Percentiles rank a stretch among this genome's conserved stretches.
These are phyloP conservation scores for Colletotrichum agaves DNA, from an alignment of 2,329 filamentous ascomycete species.

Conservation along the genomic window DNA sequence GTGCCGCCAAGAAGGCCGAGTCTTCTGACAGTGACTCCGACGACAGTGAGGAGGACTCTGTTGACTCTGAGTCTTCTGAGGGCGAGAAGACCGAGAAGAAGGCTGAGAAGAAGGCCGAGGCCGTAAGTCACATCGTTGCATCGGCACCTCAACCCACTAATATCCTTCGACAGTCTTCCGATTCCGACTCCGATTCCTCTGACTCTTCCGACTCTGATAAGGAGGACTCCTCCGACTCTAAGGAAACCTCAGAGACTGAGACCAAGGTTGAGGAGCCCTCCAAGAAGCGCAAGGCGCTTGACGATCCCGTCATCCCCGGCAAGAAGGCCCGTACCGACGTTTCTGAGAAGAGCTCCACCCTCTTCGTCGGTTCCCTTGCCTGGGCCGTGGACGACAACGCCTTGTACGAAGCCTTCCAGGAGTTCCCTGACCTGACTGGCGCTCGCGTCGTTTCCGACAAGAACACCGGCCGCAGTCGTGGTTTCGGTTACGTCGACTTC, in stretches of 20 bases:
- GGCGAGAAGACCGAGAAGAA: slow-evolving; percentile 42
- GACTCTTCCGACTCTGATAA: slow-evolving; percentile 49
- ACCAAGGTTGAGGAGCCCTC: slow-evolving; percentile 61
- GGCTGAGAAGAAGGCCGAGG: slow-evolving; percentile 38
- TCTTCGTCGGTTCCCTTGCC: slow-evolving; percentile 91
- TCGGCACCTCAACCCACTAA: slow-evolving; percentile 12
- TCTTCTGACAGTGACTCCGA: slow-evolving; percentile 45
- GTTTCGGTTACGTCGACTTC: slow-evolving; percentile 95
- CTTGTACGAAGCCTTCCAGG: slow-evolving; percentile 83
- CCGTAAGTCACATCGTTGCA: slow-evolving; percentile 27
- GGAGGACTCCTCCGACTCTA: slow-evolving; percentile 47
- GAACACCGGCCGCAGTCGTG: slow-evolving; percentile 84
- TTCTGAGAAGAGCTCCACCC: slow-evolving; percentile 67
- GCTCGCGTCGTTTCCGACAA: slow-evolving; percentile 88
- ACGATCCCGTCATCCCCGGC: slow-evolving; percentile 54
- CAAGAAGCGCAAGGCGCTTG: slow-evolving; percentile 76
- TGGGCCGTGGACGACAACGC: slow-evolving; percentile 90
- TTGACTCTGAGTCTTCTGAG: slow-evolving; percentile 48
- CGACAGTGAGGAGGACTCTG: slow-evolving; percentile 36
- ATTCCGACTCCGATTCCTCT: slow-evolving; percentile 47
- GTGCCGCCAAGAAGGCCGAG: slow-evolving; percentile 45
- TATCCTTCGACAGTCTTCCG: slow-evolving; percentile 29
- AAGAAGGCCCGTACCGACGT: slow-evolving; percentile 77
- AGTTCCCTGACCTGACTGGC: slow-evolving; percentile 76
- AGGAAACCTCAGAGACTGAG: slow-evolving; percentile 48